phyloP scores from a whole-genome alignment of 1,284 basidiomycete species.

The Hymenochaete sp. region DNA sequence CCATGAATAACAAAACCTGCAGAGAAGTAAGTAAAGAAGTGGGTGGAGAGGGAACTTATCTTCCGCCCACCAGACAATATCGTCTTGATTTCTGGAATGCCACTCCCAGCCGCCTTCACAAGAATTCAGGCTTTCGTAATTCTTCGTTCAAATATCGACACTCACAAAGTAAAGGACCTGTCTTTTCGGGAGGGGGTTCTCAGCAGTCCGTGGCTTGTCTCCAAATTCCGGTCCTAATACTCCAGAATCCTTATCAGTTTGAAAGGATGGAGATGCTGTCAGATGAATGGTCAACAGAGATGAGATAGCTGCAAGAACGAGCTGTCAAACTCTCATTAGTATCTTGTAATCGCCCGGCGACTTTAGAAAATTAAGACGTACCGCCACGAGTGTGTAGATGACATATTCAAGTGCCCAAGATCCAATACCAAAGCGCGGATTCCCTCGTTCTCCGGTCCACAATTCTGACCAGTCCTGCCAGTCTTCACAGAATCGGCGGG shows the following conservation, averaged over 20 bases:
- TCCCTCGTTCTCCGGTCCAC: too few relatives aligned
- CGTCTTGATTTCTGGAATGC: slow-evolving; percentile 96
- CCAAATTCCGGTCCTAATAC: slow-evolving; percentile 50
- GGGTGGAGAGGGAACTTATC: slow-evolving; percentile 1
- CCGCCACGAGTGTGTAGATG: slow-evolving; percentile 71
- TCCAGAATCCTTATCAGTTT: slow-evolving; percentile 80
- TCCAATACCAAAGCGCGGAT: slow-evolving; percentile 34
- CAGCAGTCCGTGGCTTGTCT: slow-evolving; percentile 22
- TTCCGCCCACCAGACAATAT: slow-evolving; percentile 69
- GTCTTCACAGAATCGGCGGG: slow-evolving; percentile 69
- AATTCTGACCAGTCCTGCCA: slow-evolving; percentile 73
- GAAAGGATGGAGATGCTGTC: slow-evolving; percentile 80
- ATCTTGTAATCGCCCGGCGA: not conserved
- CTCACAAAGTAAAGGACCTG: slow-evolving; percentile 78
- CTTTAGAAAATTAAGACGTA: slow-evolving; percentile 31
- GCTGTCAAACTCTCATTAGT: slow-evolving; percentile 30
- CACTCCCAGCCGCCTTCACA: slow-evolving; percentile 80
- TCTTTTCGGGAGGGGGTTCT: slow-evolving; percentile 36
- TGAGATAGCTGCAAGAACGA: slow-evolving; percentile 64
- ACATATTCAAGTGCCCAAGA: slow-evolving; percentile 56
- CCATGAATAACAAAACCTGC: slow-evolving; percentile 96
- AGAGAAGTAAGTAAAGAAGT: slow-evolving; percentile 9
- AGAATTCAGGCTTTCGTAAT: slow-evolving; percentile 11
- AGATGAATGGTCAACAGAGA: slow-evolving; percentile 79
- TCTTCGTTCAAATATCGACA: slow-evolving; percentile 19